Base-by-base conservation (phyloP, 495 filamentous ascomycete genomes). In the Aspergillus homomorphus region DNA sequence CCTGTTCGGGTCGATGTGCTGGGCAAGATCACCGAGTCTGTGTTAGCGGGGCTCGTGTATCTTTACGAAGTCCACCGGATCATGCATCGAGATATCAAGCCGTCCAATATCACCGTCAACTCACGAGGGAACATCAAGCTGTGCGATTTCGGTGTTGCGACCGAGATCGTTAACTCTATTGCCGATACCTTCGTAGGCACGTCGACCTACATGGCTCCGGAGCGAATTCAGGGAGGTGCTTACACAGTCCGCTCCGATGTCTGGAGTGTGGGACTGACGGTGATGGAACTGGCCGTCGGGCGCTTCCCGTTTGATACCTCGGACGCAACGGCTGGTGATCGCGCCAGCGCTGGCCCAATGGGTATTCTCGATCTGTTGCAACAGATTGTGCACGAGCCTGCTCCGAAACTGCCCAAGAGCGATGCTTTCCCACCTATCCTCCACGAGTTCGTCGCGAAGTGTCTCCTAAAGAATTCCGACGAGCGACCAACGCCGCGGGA, bases 241-340 rank as follows among this genome's bases (percentile, higher is more conserved):
- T 98, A 98, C 73, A 96, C 93, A 0, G 93, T 98, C 62, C 97
- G 96, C 71, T 96, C 92, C 4, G 94, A 98, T 64, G 94, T 98
- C 3, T 98, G 94, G 94, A 96, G 91, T 82, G 91, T 98, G 62
- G 94, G 95, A n/a, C 75, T 98, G 56, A 88, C 87, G 3, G 83
- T 98, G 55, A 96, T 98, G 90, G 95, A 98, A 73, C 72, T 98
- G 61, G 94, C 94, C 15, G 96, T 98, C 64, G 94, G 92, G 53
- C 87, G 92, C 62, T 98, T 98, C 66, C 94, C 94, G 9, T 98
- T 98, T 64, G 88, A 91, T 64, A 80, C 88, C 2, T 87, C 82
- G 52, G 89, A 90, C 63, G 82, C 89, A 45, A 84, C 87, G 51
- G 91, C 87, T 4, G 85, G 83, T 18, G 82, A 86, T 56, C 80